Percentiles rank a stretch among this genome's conserved stretches.
Conservation (phyloP, 2,329 filamentous ascomycete species). For the Thelonectria rubi region DNA sequence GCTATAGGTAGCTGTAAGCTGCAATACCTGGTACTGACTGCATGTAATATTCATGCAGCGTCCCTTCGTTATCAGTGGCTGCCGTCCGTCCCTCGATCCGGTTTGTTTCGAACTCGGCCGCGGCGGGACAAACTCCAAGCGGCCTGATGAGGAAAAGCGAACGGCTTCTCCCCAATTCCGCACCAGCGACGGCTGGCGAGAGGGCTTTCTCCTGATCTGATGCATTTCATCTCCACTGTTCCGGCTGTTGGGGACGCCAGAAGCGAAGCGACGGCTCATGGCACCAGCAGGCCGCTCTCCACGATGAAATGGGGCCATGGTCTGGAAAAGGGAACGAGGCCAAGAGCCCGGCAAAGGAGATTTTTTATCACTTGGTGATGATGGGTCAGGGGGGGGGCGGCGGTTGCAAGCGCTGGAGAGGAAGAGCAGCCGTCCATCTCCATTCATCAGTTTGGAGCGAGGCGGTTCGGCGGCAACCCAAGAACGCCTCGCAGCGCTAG, state of each 20-base stretch:
- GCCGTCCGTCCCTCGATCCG: too few species aligned
- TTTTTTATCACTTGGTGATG: not conserved
- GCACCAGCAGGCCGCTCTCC: conserved; percentile 3
- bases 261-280: conserved; percentile 14
- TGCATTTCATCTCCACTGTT: conserved; percentile 1
- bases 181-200: conserved; percentile 6
- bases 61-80: too few species aligned
- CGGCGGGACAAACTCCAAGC: not conserved
- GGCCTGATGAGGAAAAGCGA: not conserved
- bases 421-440: not conserved
- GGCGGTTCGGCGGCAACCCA: not conserved
- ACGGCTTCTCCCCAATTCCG: not conserved
- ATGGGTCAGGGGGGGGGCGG: not conserved
- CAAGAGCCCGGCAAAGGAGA: too few species aligned
- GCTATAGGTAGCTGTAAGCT: too few species aligned
- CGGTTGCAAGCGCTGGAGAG: not conserved
- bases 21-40: too few species aligned
- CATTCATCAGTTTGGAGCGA: not conserved
- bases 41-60: too few species aligned
- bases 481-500: not conserved
- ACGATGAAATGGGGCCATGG: not conserved
- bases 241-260: conserved; percentile 9
- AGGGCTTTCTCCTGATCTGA: not conserved
- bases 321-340: too few species aligned
- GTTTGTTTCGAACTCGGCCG: too few species aligned